Base-by-base conservation (phyloP, 1,284 basidiomycete genomes). In the Coriolopsis trogii region DNA sequence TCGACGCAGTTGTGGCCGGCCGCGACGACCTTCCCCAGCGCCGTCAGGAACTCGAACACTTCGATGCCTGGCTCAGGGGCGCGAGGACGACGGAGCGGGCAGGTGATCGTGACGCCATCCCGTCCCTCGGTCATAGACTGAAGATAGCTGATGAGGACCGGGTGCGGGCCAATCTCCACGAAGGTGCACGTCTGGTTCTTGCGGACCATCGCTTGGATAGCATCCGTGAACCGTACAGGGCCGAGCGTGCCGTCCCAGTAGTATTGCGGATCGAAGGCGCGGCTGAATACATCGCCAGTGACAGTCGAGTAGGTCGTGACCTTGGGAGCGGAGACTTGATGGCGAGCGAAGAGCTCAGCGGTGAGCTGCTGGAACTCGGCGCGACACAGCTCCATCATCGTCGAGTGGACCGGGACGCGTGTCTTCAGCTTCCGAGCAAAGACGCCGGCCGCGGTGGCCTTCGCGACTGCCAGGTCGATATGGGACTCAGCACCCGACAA, bases 161-260 rank as follows among this genome's bases (percentile, higher is more conserved):
- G n/a, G n/a, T n/a, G n/a, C n/a, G n/a, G n/a, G n/a, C n/a, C n/a
- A n/a, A n/a, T n/a, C n/a, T n/a, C n/a, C n/a, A n/a, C n/a, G n/a
- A n/a, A n/a, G n/a, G n/a, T n/a, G n/a, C n/a, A n/a, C n/a, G n/a
- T 31, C 13, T n/a, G 45, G 20, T 4, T 26, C 24, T 45, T 31
- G 7, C 24, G 4, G 30, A 59, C 50, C 2, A 69, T 44, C 4
- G 53, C 48, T 6, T 45, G 26, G 13, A 70, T 52, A 3, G 67
- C 63, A 0, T 60, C 28, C 0, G 58, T 52, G 58, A 75, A 74
- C 12, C 46, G 49, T 15, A 75, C 73, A 2, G 71, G 67, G 0
- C 61, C 49, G 7, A 66, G 62, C 7, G 64, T 65, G 46, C 66
- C 69, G 15, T 62, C 48, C 73, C 73, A 75, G 37, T 67, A 69